These are phyloP conservation scores for Mortierella sp. DNA, from an alignment of 371 early-diverging fungal genomes.

Conservation along the genomic window DNA sequence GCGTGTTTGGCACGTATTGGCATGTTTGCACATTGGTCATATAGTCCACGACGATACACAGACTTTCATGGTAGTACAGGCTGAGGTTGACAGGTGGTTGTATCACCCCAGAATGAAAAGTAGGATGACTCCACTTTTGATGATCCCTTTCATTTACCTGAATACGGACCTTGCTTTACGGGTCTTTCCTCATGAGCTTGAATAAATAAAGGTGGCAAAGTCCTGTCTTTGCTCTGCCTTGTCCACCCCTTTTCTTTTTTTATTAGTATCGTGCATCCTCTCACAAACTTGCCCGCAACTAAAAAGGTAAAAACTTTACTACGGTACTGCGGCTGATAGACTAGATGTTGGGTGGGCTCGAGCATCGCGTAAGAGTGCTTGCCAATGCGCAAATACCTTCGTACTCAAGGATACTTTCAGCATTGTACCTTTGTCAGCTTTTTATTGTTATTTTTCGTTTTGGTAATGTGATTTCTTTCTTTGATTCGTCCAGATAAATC, in stretches of 20 bases:
- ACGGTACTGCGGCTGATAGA: neutral
- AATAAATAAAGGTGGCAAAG: neutral
- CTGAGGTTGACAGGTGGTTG: too few relatives aligned
- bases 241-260: neutral
- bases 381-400: neutral
- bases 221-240: too few relatives aligned
- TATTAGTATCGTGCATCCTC: neutral
- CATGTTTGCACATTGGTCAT: too few relatives aligned
- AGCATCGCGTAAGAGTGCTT: neutral
- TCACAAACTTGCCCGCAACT: neutral
- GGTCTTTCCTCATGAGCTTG: neutral
- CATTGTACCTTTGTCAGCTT: constrained; percentile 3
- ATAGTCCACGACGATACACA: neutral
- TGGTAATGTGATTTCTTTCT: neutral
- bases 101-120: neutral
- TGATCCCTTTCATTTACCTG: neutral
- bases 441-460: neutral
- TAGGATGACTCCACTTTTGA: neutral
- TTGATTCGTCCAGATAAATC: too few relatives aligned
- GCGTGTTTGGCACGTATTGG: too few relatives aligned
- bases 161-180: neutral
- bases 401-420: neutral
- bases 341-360: neutral
- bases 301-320: neutral
- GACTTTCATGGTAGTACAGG: neutral